phyloP scores from a whole-genome alignment of 73 alveolate species.

The Paramecium pentaurelia region DNA sequence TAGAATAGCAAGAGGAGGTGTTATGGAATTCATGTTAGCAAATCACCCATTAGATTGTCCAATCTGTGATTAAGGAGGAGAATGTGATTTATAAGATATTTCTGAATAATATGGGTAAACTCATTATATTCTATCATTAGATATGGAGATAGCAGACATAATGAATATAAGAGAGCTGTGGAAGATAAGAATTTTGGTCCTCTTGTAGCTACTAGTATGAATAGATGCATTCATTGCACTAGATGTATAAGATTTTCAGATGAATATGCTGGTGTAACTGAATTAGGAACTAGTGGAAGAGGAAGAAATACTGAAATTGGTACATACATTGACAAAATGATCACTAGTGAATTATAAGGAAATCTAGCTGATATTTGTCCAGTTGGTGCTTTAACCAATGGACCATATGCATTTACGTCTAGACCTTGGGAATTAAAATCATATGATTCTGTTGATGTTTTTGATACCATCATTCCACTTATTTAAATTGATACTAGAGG shows the following conservation, averaged over 20 bases:
- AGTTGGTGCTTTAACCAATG: slow-evolving; percentile 89
- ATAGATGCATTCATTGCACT: slow-evolving; percentile 93
- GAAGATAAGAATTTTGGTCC: slow-evolving; percentile 92
- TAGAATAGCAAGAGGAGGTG: slow-evolving; percentile 91
- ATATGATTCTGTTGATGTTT: slow-evolving; percentile 79
- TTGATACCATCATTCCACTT: slow-evolving; percentile 75
- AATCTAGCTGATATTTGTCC: slow-evolving; percentile 91
- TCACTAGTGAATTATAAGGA: slow-evolving; percentile 86
- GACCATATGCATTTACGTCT: slow-evolving; percentile 85
- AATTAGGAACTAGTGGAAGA: slow-evolving; percentile 86
- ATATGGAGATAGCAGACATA: slow-evolving; percentile 75
- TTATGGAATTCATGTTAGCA: slow-evolving; percentile 90
- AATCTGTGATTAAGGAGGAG: slow-evolving; percentile 96
- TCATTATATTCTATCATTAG: not conserved
- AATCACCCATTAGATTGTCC: slow-evolving; percentile 96
- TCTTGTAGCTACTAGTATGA: slow-evolving; percentile 81
- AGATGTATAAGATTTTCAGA: slow-evolving; percentile 85
- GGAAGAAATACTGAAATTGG: slow-evolving; percentile 85
- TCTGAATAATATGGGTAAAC: slow-evolving; percentile 78
- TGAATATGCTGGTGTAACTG: slow-evolving; percentile 82
- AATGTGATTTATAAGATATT: slow-evolving; percentile 89
- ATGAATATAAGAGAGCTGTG: slow-evolving; percentile 90
- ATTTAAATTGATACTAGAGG: slow-evolving; percentile 87
- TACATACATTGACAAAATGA: slow-evolving; percentile 82
- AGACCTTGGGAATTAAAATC: slow-evolving; percentile 93